A percentile compares a stretch with the other conserved stretches of the same genome.
Conservation (phyloP, 106 monocot species). For the Gastrodia elata region DNA sequence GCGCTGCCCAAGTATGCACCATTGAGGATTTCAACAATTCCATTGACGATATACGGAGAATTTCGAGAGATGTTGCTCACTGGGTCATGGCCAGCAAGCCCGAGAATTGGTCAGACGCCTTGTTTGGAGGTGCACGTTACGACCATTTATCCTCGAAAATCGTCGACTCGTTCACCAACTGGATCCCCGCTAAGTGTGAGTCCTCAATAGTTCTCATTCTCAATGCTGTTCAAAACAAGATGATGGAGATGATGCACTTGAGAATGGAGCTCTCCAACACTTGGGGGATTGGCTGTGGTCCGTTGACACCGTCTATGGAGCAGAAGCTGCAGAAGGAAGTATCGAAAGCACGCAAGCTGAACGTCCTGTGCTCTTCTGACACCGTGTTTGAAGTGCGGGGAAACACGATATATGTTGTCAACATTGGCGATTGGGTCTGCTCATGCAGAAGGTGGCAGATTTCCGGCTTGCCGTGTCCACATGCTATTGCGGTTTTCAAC, state of each 20-base stretch:
- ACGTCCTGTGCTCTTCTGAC: conserved; percentile 76
- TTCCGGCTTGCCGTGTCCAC: conserved; percentile 66
- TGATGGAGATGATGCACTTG: conserved; percentile 39
- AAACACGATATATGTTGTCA: conserved; percentile 55
- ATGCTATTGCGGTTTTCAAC: conserved; percentile 61
- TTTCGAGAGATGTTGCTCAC: conserved; percentile 53
- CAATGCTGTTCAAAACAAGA: conserved; percentile 49
- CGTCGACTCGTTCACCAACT: conserved; percentile 51
- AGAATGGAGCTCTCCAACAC: conserved; percentile 32
- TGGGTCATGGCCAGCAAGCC: conserved; percentile 71
- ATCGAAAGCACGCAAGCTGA: conserved; percentile 34
- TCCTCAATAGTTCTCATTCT: conserved; percentile 60
- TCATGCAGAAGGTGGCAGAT: conserved; percentile 78
- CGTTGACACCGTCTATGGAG: conserved; percentile 66
- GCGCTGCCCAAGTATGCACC: conserved; percentile 63
- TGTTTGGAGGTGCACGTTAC: conserved; percentile 61
- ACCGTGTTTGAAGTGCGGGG: conserved; percentile 88
- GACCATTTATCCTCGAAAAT: conserved; percentile 67
- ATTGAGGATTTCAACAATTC: conserved; percentile 66
- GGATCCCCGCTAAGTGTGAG: conserved; percentile 73
- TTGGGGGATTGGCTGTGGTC: conserved; percentile 21
- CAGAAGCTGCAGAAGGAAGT: conserved; percentile 52
- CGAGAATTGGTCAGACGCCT: conserved; percentile 75
- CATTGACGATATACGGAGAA: conserved; percentile 44
- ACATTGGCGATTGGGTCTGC: conserved; percentile 58